These are phyloP conservation scores for Malassezia yamatoensis DNA, from an alignment of 1,284 basidiomycete genomes.

Conservation along the genomic window DNA sequence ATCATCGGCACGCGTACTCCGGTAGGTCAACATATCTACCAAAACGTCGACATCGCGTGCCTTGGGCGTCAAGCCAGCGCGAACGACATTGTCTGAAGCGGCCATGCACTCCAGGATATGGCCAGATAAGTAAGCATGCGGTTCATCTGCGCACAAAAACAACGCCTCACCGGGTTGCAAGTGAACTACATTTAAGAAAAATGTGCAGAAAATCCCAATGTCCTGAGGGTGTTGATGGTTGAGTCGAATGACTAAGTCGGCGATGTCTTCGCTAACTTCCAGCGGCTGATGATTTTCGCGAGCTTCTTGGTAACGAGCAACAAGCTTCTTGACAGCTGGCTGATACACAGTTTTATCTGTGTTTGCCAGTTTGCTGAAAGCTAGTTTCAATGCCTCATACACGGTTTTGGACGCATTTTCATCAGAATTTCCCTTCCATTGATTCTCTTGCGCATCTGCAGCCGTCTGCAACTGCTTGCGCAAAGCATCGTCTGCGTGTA, in stretches of 20 bases:
- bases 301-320: slow-evolving; percentile 10
- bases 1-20: slow-evolving; percentile 49
- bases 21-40: slow-evolving; percentile 77
- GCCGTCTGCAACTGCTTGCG: slow-evolving; percentile 1
- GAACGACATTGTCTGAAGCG: slow-evolving; percentile 78
- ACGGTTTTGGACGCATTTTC: neutral
- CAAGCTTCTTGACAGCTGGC: slow-evolving; percentile 10
- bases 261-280: slow-evolving; percentile 21
- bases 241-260: slow-evolving; percentile 63
- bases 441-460: neutral
- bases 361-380: slow-evolving; percentile 34
- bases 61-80: slow-evolving; percentile 94
- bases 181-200: slow-evolving; percentile 75
- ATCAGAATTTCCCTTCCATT: neutral
- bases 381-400: slow-evolving; percentile 16
- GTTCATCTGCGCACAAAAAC: slow-evolving; percentile 88
- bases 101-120: slow-evolving; percentile 48
- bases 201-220: slow-evolving; percentile 86
- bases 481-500: slow-evolving; percentile 14
- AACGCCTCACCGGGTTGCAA: slow-evolving; percentile 77
- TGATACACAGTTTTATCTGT: slow-evolving; percentile 5
- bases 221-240: slow-evolving; percentile 79
- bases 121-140: slow-evolving; percentile 79
- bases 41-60: slow-evolving; percentile 84
- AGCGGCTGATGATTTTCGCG: neutral